Base-by-base conservation (phyloP, 2,329 filamentous ascomycete species). In the Curvularia spicifera region DNA sequence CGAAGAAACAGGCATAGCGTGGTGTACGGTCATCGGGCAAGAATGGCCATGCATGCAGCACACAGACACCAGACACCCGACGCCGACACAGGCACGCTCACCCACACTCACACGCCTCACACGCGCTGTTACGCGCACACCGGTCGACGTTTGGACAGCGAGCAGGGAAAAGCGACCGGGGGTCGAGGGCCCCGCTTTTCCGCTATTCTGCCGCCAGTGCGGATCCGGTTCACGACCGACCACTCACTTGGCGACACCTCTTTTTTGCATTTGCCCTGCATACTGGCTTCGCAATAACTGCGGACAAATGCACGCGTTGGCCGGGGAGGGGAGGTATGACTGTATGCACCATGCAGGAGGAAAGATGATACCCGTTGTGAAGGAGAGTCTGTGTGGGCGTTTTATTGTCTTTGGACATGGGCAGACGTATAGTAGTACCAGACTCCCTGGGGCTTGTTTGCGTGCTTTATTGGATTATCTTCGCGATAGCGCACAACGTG, bases 211-310 rank as follows among this genome's bases (percentile, higher is more conserved):
- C 44, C 55, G 55, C 50, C 50, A 53, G 29, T 57, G 55, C 55
- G 55, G 55, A 57, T 57, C 55, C 51, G 55, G 55, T 57, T 57
- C 55, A 51, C 44, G 24, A 45, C 55, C 45, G 55, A 53, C 44
- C 29, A 47, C 28, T 33, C 44, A 46, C 33, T 50, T 50, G 47
- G 47, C 47, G 47, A 50, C 33, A 40, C 47, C 35, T 37, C 35
- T 37, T 37, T 48, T 37, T 45, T 18, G 35, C 44, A 22, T 40
- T 52, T 37, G 53, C 53, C 53, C 53, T 56, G 53, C 53, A 52
- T 56, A 52, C 39, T 18, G 48, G 13, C 26, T 26, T 43, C 22
- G 40, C 40, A 43, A 24, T 22, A 10, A 26, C 40, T 43, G 13
- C 40, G 22, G 40, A n/a, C 22, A 26, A 43, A 43, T 43, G 40